Base-by-base conservation (phyloP, 805 yeast genomes). In the Ogataea zsoltii region DNA sequence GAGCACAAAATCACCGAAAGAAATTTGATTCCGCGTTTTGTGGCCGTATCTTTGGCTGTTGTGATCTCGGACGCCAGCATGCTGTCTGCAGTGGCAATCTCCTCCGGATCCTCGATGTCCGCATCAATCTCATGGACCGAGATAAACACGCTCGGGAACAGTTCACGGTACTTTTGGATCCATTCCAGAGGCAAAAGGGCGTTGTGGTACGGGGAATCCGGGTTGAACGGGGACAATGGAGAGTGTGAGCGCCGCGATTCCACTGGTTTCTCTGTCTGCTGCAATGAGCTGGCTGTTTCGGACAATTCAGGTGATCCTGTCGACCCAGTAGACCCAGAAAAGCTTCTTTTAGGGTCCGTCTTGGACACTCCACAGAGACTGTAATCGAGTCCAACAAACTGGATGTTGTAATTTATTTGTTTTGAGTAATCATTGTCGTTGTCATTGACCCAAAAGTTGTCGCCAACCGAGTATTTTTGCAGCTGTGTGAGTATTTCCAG, bases 161-260 rank as follows among this genome's bases (percentile, higher is more conserved):
- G 44, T n/a, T 69, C 65, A 21, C 66, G 63, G 54, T 81, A 78
- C 54, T 79, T 81, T 29, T 70, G 68, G 12, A 80, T 47, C 88
- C 88, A 83, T 19, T 74, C 65, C 1, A 58, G 51, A 2, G 75
- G 67, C 25, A 79, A 55, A 1, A 79, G 51, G 0, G 74, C 71
- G 29, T 70, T 63, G 1, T 78, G 76, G 49, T 60, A 71, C 1
- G 59, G 54, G 0, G 76, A 67, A 3, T 63, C 62, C n/a, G 66
- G 65, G 39, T 71, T 68, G 38, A 69, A 63, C 2, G 83, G 82
- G 0, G 83, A 77, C 7, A 69, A 38, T 9, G 60, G 53, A 1
- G 74, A 67, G 1, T 42, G 40, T 0, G 55, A 45, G 3, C 14
- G 14, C 28, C 33, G 16, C 16, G 15, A 5, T 13, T 28, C 31